phyloP scores from a whole-genome alignment of 2,329 filamentous ascomycete genomes.

The Colletotrichum spaethianum region DNA sequence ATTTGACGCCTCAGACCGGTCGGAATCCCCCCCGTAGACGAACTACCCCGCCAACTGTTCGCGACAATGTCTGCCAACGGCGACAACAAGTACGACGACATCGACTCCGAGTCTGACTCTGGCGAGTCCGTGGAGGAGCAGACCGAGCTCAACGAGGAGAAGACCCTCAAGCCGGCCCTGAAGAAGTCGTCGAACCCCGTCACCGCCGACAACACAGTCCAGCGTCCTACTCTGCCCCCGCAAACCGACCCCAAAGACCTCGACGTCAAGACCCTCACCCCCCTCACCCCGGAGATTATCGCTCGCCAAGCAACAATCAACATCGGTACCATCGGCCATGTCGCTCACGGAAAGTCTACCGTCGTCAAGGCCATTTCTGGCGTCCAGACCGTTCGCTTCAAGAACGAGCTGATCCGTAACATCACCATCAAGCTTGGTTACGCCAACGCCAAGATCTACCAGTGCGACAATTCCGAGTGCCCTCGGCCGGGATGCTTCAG shows the following conservation, averaged over 20 bases:
- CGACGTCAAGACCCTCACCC: conserved; percentile 84
- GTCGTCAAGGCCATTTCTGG: conserved; percentile 99
- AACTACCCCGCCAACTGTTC: conserved; percentile 46
- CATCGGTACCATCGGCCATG: conserved; percentile 98
- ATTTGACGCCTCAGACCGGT: conserved; percentile 31
- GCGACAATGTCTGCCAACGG: conserved; percentile 68
- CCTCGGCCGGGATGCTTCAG: conserved; percentile 95
- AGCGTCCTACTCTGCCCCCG: conserved; percentile 75
- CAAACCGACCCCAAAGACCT: conserved; percentile 94
- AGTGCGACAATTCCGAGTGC: conserved; percentile 93
- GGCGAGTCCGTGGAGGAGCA: conserved; percentile 75
- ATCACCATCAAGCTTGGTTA: conserved; percentile 99
- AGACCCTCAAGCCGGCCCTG: conserved; percentile 85
- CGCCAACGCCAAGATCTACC: conserved; percentile 99
- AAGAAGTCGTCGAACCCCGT: conserved; percentile 73
- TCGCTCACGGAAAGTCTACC: conserved; percentile 98
- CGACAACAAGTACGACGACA: conserved; percentile 77
- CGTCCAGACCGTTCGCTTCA: conserved; percentile 98
- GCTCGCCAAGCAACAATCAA: conserved; percentile 98
- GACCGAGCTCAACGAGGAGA: conserved; percentile 65
- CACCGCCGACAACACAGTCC: conserved; percentile 69
- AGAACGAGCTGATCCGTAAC: conserved; percentile 99
- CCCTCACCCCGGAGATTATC: conserved; percentile 96
- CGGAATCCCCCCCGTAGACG: conserved; percentile 31
- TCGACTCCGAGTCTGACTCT: conserved; percentile 79